Conservation (phyloP, 768 basidiomycete species). For the Hemileccinum rubropunctum region DNA sequence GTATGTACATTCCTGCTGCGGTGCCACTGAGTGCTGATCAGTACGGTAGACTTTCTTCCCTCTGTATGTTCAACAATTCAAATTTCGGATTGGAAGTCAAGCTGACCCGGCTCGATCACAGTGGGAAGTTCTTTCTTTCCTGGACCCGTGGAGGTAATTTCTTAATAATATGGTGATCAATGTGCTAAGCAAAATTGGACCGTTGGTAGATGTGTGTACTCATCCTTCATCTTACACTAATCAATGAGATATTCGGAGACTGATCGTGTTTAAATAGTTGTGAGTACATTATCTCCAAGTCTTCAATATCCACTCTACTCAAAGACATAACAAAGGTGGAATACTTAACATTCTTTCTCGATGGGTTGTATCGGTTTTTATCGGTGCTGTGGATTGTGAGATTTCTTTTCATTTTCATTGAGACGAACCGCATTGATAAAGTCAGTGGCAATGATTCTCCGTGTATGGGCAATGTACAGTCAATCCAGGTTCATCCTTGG, state of each 20-base stretch:
- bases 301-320: too few relatives aligned
- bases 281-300: background rate
- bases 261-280: background rate
- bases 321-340: background rate
- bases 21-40: background rate
- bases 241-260: background rate
- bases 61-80: background rate
- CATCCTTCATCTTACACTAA: background rate
- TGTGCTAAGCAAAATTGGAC: too few relatives aligned
- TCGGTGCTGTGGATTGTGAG: background rate
- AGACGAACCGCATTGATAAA: background rate
- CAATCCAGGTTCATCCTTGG: background rate
- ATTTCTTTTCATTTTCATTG: too few relatives aligned
- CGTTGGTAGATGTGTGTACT: background rate
- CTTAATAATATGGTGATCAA: too few relatives aligned
- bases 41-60: background rate
- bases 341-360: background rate
- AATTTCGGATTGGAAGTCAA: background rate
- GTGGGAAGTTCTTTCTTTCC: conserved; percentile 13
- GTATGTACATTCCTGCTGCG: background rate
- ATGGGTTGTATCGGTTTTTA: background rate
- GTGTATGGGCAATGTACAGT: background rate
- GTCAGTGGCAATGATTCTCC: background rate
- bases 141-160: conserved; percentile 7
- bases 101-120: conserved; percentile 1